A percentile compares a stretch with the other conserved stretches of the same genome.
Conservation (phyloP, 2,329 filamentous ascomycete genomes). For the Epichloe sibirici region DNA sequence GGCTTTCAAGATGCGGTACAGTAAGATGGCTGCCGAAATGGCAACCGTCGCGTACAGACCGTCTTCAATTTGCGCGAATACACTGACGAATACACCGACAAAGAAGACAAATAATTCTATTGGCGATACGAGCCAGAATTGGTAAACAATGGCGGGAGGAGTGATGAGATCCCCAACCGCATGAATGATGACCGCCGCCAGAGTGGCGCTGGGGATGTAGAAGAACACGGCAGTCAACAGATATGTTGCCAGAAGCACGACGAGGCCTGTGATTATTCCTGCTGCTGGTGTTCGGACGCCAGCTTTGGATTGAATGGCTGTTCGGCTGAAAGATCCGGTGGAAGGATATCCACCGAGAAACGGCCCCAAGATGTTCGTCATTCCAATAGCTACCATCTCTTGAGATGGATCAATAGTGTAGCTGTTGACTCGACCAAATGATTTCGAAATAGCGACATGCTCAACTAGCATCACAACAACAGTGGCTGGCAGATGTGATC, state of each 20-base stretch:
- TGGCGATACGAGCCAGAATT: conserved; percentile 90
- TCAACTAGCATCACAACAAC: conserved; percentile 94
- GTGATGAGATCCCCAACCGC: conserved; percentile 90
- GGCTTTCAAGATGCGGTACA: conserved; percentile 76
- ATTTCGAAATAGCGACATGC: conserved; percentile 95
- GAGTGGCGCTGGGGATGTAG: conserved; percentile 73
- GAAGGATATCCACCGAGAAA: conserved; percentile 88
- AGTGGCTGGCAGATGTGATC: conserved; percentile 63
- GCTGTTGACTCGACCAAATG: conserved; percentile 90
- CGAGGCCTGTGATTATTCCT: conserved; percentile 72
- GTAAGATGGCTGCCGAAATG: conserved; percentile 62
- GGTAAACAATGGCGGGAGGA: conserved; percentile 79
- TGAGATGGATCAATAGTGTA: conserved; percentile 94
- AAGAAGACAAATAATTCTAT: conserved; percentile 90
- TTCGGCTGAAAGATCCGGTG: conserved; percentile 91
- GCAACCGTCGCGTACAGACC: conserved; percentile 82
- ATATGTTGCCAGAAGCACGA: conserved; percentile 86
- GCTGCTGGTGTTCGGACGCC: conserved; percentile 86
- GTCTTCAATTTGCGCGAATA: conserved; percentile 82
- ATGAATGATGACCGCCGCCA: conserved; percentile 88
- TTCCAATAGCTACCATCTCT: conserved; percentile 87
- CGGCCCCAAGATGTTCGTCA: conserved; percentile 79
- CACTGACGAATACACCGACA: conserved; percentile 75
- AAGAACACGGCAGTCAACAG: conserved; percentile 80
- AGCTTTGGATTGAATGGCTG: conserved; percentile 94